These are phyloP conservation scores for Tetrahymena borealis DNA, from an alignment of 73 alveolate species.

Conservation along the genomic window DNA sequence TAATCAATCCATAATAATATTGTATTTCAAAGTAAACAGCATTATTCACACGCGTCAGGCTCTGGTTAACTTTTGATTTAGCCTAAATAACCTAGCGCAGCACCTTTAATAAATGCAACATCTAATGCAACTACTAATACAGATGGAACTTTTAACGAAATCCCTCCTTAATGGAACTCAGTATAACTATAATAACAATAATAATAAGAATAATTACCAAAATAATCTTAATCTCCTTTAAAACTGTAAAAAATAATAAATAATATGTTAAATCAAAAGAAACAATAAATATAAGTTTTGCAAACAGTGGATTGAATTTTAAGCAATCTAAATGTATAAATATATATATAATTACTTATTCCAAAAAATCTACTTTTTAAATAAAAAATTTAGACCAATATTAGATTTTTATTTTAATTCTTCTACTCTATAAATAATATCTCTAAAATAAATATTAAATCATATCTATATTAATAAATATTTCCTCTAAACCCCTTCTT, in stretches of 20 bases:
- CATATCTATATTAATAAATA: too few relatives aligned
- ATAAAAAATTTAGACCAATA: too few relatives aligned
- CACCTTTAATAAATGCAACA: background rate
- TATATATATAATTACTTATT: too few relatives aligned
- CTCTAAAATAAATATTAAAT: too few relatives aligned
- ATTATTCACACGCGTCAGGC: background rate
- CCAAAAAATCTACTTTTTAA: too few relatives aligned
- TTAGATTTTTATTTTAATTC: too few relatives aligned
- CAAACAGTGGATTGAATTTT: too few relatives aligned
- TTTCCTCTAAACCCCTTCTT: too few relatives aligned
- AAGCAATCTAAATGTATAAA: too few relatives aligned
- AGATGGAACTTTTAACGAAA: background rate
- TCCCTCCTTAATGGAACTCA: background rate
- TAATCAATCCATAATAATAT: background rate
- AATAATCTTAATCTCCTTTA: background rate
- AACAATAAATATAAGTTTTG: background rate
- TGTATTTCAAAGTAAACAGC: background rate
- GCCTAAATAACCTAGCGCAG: background rate
- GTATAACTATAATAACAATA: background rate
- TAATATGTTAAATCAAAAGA: background rate
- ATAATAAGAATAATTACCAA: background rate
- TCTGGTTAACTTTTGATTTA: background rate
- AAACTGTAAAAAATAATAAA: background rate
- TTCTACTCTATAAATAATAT: too few relatives aligned
- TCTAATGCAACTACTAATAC: background rate